Percentiles rank a stretch among this genome's conserved stretches.
Evolutionary conservation across 2,329 filamentous ascomycete species (phyloP).

Genomic region (Colletotrichum kahawae): DNA sequence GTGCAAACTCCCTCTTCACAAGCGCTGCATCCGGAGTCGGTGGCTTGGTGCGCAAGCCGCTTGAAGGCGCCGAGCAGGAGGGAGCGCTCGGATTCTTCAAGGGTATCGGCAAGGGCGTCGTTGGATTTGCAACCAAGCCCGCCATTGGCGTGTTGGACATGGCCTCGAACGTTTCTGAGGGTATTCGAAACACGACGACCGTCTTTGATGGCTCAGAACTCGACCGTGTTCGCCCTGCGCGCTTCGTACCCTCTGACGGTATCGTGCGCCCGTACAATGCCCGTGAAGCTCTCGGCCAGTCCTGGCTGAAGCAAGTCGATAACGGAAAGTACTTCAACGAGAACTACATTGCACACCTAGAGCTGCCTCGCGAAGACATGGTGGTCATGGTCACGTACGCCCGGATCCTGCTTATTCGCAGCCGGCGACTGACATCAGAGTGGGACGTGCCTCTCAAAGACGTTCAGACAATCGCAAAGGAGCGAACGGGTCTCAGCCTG

Average conservation of each 20-base stretch:
- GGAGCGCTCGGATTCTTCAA: conserved; percentile 95
- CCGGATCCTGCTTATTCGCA: conserved; percentile 88
- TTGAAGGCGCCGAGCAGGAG: conserved; percentile 96
- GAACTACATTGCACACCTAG: conserved; percentile 94
- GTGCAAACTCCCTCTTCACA: conserved; percentile 92
- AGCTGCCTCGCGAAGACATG: conserved; percentile 87
- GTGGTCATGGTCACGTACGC: conserved; percentile 88
- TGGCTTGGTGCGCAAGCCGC: conserved; percentile 88
- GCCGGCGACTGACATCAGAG: conserved; percentile 83
- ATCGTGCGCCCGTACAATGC: conserved; percentile 94
- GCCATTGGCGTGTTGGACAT: conserved; percentile 97
- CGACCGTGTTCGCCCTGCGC: conserved; percentile 90
- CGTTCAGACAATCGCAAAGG: conserved; percentile 95
- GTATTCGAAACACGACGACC: conserved; percentile 97
- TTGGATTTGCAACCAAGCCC: conserved; percentile 95
- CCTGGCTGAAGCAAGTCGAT: conserved; percentile 98
- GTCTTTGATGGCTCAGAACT: conserved; percentile 96
- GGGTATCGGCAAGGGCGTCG: conserved; percentile 91
- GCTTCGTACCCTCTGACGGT: conserved; percentile 90
- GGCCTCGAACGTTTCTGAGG: conserved; percentile 95
- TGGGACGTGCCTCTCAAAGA: conserved; percentile 98
- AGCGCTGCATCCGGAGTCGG: conserved; percentile 94
- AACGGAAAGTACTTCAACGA: conserved; percentile 98
- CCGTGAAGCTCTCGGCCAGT: conserved; percentile 94
- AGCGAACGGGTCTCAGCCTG: conserved; percentile 90